phyloP scores from a whole-genome alignment of 2,329 filamentous ascomycete species.

The Arthroderma sp. region DNA sequence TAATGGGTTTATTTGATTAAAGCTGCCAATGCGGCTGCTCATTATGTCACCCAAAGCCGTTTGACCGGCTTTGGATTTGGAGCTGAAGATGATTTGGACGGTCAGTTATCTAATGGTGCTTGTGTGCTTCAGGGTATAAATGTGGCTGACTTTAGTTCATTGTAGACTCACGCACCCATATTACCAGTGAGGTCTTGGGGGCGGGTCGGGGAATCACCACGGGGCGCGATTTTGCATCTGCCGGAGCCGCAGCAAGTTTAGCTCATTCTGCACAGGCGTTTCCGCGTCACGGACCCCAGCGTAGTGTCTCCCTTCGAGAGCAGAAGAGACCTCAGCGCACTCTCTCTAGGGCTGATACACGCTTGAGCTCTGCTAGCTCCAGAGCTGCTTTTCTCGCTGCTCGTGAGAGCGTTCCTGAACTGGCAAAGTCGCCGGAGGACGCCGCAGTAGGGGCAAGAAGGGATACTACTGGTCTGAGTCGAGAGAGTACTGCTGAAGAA shows the following conservation, averaged over 20 bases:
- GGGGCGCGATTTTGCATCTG: neutral
- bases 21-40: slow-evolving; percentile 1
- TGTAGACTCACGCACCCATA: neutral
- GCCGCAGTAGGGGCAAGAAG: slow-evolving; percentile 51
- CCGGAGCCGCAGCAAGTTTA: neutral
- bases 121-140: neutral
- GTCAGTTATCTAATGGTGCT: neutral
- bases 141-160: neutral
- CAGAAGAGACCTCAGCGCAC: neutral
- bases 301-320: neutral
- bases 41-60: neutral
- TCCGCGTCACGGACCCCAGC: neutral
- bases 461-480: slow-evolving; percentile 36
- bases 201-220: neutral
- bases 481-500: slow-evolving; percentile 36
- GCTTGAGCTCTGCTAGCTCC: slow-evolving; percentile 47
- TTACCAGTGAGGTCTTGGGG: neutral
- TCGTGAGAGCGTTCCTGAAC: slow-evolving; percentile 2
- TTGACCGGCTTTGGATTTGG: neutral
- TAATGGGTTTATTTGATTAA: neutral
- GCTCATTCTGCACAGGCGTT: neutral
- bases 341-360: neutral
- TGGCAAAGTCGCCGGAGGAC: neutral
- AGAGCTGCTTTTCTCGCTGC: slow-evolving; percentile 58
- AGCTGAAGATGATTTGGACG: too few relatives aligned